Base-by-base conservation (phyloP, 352 stramenopile species). In the Pythium dissimile region DNA sequence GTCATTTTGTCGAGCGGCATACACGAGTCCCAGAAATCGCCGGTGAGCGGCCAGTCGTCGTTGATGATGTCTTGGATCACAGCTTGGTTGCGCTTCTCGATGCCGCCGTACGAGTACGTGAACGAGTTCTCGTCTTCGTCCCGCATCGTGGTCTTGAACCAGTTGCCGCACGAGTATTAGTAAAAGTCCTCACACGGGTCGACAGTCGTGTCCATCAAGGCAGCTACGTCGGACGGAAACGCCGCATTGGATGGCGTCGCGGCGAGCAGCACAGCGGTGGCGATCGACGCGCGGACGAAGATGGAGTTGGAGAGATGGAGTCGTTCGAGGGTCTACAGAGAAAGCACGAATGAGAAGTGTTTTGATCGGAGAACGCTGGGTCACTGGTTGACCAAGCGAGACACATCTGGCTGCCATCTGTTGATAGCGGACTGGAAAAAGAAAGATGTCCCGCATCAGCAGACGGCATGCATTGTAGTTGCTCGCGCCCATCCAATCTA, bases 11-110 rank as follows among this genome's bases (percentile, higher is more conserved):
- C 59, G 9, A 56, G 15, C 16, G 21, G 45, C 24, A 52, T 37
- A 35, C 59, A 66, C 42, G 59, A 59, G n/a, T 54, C 28, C 47
- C 54, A 77, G 28, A 74, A 32, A 34, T 69, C 62, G 5, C 59
- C 66, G 21, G 74, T 15, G 43, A 73, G 52, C 27, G 69, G 66
- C 50, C 44, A 61, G 42, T 72, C 32, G 12, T 74, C 50, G n/a
- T 64, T 51, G 31, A 41, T 8, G 34, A 41, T 41, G n/a, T n/a
- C 34, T 41, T 41, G 5, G 5, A 7, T 8, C 16, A 16, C 5
- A 15, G 16, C 34, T 41, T 41, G 7, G 3, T 15, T 4, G 34
- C 34, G 12, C 16, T 18, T n/a, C 20, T 16, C 6, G 12, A 7
- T 12, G 20, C 12, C 34, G 16, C 34, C 12, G 34, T 41, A 16